Evolutionary conservation across 306 rosid species (phyloP).

Genomic region (Psophocarpus tetragonolobus): DNA sequence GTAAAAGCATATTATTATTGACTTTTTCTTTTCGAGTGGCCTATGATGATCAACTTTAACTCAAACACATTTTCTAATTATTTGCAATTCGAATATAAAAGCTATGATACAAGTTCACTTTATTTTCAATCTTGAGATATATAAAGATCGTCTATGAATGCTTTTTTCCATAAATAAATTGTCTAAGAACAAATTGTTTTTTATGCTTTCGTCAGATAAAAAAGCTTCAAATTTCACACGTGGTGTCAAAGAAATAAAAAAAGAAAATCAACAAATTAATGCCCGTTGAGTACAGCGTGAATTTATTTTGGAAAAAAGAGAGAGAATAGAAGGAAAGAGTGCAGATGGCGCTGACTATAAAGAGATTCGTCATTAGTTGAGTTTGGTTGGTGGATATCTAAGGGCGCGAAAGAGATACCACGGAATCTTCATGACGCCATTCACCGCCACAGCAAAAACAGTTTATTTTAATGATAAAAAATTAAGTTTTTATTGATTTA

Average conservation of each 20-base stretch:
- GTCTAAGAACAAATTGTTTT: not conserved
- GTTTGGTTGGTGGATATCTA: constrained; percentile 24
- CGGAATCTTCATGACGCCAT: not conserved
- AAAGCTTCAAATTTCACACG: not conserved
- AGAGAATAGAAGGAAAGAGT: too few species aligned
- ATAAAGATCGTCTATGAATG: not conserved
- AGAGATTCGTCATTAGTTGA: constrained; percentile 1
- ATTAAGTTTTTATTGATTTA: too few species aligned
- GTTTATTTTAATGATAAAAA: not conserved
- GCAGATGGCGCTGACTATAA: not conserved
- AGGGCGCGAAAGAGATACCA: constrained; percentile 3
- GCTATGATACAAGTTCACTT: not conserved
- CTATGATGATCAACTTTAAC: not conserved
- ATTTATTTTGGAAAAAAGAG: not conserved
- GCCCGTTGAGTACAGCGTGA: not conserved
- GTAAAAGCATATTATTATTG: not conserved
- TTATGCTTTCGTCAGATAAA: not conserved
- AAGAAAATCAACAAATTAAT: not conserved
- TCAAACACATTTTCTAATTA: not conserved
- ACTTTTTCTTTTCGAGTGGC: not conserved
- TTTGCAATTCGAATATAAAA: not conserved
- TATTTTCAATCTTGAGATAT: not conserved
- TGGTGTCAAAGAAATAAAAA: not conserved
- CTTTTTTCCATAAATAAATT: not conserved
- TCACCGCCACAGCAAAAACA: not conserved